Base-by-base conservation (phyloP, 2,329 filamentous ascomycete species). In the Purpureocillium takamizusanense region DNA sequence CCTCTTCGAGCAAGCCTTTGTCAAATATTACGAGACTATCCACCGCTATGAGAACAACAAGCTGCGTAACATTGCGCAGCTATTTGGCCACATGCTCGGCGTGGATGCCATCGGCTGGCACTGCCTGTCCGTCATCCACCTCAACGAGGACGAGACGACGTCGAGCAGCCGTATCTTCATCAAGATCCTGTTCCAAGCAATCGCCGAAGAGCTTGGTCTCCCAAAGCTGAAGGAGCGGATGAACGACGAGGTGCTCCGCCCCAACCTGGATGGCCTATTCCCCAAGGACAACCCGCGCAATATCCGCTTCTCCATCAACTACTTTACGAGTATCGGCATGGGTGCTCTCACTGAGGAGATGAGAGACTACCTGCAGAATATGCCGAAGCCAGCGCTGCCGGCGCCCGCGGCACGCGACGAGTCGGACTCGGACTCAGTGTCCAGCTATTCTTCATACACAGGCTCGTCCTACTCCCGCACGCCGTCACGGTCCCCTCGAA, bases 321-420 rank as follows among this genome's bases (percentile, higher is more conserved):
- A 95, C 72, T 97, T 98, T 61, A 98, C 92, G 9, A 92, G 88
- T 53, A 94, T 98, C 52, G 88, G 89, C 42, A 94, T 98, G 85
- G 92, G 92, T 56, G 79, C 78, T 17, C 73, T 98, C 44, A 98
- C 92, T 2, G 92, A 98, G 57, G 85, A 88, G 48, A 94, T 95
- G 87, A 81, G 92, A 60, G 86, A 94, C 53, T 80, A 83, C 56
- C 72, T 98, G 40, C 84, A 89, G 58, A 95, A 88, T 54, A 78
- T 94, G 62, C 89, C 89, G 11, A 92, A 94, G 56, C 88, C 89
- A 3, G 74, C 83, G 2, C 66, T 85, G 17, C 84, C 85, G 6
- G 78, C 86, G 2, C 66, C 85, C 1, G 70, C 77, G 16, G 67
- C 69, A 2, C 66, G 62, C 8, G 67, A 68, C 27, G 70, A 78